Evolutionary conservation across 1,284 basidiomycete genomes (phyloP).

Genomic region (Bondarzewia mesenterica): DNA sequence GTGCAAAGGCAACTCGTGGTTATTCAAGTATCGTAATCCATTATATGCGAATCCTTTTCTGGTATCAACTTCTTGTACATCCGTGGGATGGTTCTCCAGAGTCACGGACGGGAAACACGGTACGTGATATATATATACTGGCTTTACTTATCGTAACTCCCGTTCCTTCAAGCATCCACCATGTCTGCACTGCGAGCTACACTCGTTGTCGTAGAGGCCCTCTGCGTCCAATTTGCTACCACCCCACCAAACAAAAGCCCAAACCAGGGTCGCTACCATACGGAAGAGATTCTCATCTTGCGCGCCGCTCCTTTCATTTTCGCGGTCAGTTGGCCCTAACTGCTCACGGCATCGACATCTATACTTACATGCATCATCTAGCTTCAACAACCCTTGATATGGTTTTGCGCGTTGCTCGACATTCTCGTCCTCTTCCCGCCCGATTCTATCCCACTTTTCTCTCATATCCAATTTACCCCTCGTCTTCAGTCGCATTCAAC

Average conservation of each 20-base stretch:
- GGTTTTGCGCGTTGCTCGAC: constrained; percentile 42
- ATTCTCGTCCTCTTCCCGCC: constrained; percentile 35
- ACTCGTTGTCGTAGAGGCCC: constrained; percentile 40
- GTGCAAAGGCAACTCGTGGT: too few relatives aligned
- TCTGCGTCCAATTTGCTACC: constrained; percentile 45
- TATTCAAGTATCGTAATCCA: too few relatives aligned
- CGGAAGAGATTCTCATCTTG: constrained; percentile 41
- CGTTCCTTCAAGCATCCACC: background rate
- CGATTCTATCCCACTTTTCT: constrained; percentile 21
- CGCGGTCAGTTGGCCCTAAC: constrained; percentile 30
- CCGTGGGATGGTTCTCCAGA: too few relatives aligned
- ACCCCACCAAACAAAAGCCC: constrained; percentile 53
- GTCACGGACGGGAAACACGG: too few relatives aligned
- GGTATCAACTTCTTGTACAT: too few relatives aligned
- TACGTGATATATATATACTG: background rate
- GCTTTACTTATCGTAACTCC: background rate
- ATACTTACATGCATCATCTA: constrained; percentile 16
- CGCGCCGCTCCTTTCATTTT: constrained; percentile 53
- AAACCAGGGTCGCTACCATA: constrained; percentile 44
- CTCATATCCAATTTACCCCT: background rate
- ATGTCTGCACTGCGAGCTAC: constrained; percentile 29
- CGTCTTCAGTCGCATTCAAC: background rate
- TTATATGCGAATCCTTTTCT: too few relatives aligned
- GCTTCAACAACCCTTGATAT: constrained; percentile 44
- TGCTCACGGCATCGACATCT: background rate